Base-by-base conservation (phyloP, 192 early-diverging fungal species). In the Backusella sp. region DNA sequence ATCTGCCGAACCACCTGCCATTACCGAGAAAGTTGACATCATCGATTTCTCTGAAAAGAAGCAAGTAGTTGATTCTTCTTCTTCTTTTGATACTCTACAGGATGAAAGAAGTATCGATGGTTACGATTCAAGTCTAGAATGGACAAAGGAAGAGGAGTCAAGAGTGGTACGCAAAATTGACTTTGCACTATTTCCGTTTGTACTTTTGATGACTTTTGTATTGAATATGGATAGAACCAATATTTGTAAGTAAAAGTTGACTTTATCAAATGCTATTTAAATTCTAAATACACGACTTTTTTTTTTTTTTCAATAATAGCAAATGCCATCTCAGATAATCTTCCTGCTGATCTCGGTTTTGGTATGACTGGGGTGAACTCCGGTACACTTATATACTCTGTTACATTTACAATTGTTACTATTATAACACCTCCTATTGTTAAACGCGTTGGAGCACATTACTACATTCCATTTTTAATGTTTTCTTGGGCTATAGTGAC, bases 121-220 rank as follows among this genome's bases (percentile, higher is more conserved):
- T 1, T 77, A 67, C 28, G 32, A 39, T 28, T 26, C 77, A 3
- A 84, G 84, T 14, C 69, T 83, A 14, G 72, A 81, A 7, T 88
- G 87, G 87, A 88, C 87, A 1, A 73, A 62, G 0, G 84, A 85
- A 68, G 87, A 88, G 36, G 87, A 88, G 37, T 80, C 77, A 42
- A 70, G 53, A 30, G 65, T 80, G 15, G 70, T 81, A 26, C 36
- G 79, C 42, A 81, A 84, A 52, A 78, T 83, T 2, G 80, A 80
- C 66, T 80, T 79, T 36, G 70, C 73, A 1, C 49, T 89, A 14
- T 88, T 90, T 85, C 83, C 83, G 69, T 90, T 88, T 76, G 76
- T 87, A 46, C 70, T 87, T 21, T 76, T 84, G n/a, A 67, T 90
- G 76, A 84, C 76, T 19, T 77, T 77, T 68, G 71, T 77, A 6